phyloP scores from a whole-genome alignment of 345 rosid genomes.

The Brassica incana region DNA sequence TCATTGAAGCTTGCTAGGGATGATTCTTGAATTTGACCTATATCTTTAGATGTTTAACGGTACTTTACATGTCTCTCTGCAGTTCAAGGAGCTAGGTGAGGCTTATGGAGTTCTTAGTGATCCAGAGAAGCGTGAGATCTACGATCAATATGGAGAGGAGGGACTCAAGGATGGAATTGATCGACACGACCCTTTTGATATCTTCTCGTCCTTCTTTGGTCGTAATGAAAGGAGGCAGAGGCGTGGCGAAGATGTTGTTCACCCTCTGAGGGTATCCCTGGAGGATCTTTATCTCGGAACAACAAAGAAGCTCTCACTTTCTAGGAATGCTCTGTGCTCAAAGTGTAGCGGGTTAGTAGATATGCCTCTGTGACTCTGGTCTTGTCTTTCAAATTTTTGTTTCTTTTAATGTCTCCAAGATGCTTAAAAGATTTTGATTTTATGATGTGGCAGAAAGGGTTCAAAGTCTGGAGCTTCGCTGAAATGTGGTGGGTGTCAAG shows the following conservation, averaged over 20 bases:
- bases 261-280: conserved; percentile 70
- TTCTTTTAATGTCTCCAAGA: neutral
- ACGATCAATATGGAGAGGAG: conserved; percentile 89
- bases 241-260: conserved; percentile 88
- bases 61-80: conserved; percentile 25
- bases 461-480: conserved; percentile 84
- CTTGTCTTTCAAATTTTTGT: neutral
- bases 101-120: conserved; percentile 89
- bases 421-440: neutral
- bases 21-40: neutral
- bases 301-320: conserved; percentile 80
- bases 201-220: conserved; percentile 77
- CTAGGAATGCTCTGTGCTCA: conserved; percentile 75
- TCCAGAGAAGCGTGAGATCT: conserved; percentile 86
- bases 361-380: neutral
- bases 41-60: neutral
- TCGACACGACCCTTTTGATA: conserved; percentile 77
- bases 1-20: neutral
- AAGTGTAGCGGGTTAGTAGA: conserved; percentile 80
- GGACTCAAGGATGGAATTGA: conserved; percentile 92
- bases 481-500: conserved; percentile 78
- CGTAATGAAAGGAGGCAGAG: conserved; percentile 77
- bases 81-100: conserved; percentile 92
- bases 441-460: conserved; percentile 61
- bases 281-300: conserved; percentile 81